Evolutionary conservation across 768 basidiomycete genomes (phyloP).

Genomic region (Phylloporus sp.): DNA sequence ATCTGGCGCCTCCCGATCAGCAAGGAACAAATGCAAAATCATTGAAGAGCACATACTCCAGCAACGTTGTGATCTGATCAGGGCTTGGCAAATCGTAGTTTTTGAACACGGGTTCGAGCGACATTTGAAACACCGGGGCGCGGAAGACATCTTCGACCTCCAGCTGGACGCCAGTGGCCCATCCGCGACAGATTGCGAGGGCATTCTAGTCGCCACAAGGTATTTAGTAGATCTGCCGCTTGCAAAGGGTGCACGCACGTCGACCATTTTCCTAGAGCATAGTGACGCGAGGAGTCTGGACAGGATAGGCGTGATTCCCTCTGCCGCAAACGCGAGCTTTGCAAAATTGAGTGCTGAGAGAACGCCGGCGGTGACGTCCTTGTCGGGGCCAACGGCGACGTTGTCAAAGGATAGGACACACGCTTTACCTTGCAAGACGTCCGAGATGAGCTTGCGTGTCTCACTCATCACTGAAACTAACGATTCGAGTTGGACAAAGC

Average conservation of each 20-base stretch:
- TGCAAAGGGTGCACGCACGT: constrained; percentile 8
- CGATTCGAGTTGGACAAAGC: neutral
- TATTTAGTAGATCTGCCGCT: neutral
- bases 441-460: constrained; percentile 8
- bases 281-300: constrained; percentile 12
- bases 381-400: constrained; percentile 34
- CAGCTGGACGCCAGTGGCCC: constrained; percentile 41
- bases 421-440: constrained; percentile 26
- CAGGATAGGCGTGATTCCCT: neutral
- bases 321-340: constrained; percentile 37
- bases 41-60: constrained; percentile 15
- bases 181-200: constrained; percentile 44
- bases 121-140: constrained; percentile 43
- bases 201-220: constrained; percentile 38
- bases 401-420: constrained; percentile 40
- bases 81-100: constrained; percentile 34
- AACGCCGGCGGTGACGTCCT: constrained; percentile 40
- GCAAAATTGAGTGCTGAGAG: constrained; percentile 58
- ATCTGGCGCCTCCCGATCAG: neutral
- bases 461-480: constrained; percentile 5
- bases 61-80: constrained; percentile 25
- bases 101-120: constrained; percentile 33
- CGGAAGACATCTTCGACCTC: constrained; percentile 48
- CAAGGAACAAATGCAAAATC: neutral
- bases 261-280: constrained; percentile 12